These are phyloP conservation scores for Kernera saxatilis DNA, from an alignment of 345 rosid species.

Conservation along the genomic window DNA sequence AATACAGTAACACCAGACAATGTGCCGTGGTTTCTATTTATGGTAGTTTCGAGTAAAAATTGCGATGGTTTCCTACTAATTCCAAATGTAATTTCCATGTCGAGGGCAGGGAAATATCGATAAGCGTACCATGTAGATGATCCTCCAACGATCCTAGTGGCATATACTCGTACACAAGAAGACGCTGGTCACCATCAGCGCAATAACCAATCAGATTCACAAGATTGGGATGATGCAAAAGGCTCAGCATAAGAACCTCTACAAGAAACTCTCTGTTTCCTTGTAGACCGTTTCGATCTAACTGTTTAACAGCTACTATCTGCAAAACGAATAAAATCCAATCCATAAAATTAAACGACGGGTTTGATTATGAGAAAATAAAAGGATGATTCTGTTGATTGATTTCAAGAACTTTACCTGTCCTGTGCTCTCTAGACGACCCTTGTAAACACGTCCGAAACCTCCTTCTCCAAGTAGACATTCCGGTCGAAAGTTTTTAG, in stretches of 20 bases:
- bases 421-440: slow-evolving; percentile 83
- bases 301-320: slow-evolving; percentile 95
- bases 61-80: background rate
- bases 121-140: slow-evolving; percentile 79
- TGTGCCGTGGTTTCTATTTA: background rate
- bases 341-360: background rate
- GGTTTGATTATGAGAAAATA: background rate
- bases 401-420: slow-evolving; percentile 44
- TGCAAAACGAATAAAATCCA: slow-evolving; percentile 31
- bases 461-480: slow-evolving; percentile 94
- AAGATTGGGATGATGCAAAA: slow-evolving; percentile 89
- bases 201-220: slow-evolving; percentile 96
- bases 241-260: slow-evolving; percentile 97
- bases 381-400: background rate
- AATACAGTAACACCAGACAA: background rate
- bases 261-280: slow-evolving; percentile 98
- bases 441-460: slow-evolving; percentile 92
- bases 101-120: background rate
- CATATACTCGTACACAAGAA: slow-evolving; percentile 96
- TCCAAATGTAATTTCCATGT: background rate
- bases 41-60: background rate
- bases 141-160: slow-evolving; percentile 93
- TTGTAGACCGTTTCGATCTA: slow-evolving; percentile 90
- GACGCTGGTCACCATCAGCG: slow-evolving; percentile 97
- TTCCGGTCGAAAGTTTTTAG: slow-evolving; percentile 77